Base-by-base conservation (phyloP, 768 basidiomycete species). In the Tubosaeta sp. region DNA sequence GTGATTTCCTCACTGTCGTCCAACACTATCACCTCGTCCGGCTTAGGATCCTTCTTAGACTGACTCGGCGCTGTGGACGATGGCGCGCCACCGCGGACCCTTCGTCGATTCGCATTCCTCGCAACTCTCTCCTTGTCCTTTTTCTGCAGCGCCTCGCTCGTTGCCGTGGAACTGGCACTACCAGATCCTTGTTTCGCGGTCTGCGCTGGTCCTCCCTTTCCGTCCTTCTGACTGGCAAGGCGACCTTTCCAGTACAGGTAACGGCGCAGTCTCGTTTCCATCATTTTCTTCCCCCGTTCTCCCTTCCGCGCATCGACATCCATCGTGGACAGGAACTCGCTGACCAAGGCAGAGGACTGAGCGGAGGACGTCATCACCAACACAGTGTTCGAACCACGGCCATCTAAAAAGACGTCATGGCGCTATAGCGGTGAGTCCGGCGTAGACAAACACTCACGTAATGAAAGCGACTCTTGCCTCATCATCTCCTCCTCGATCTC, bases 401-500 rank as follows among this genome's bases (percentile, higher is more conserved):
- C 59, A 5, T 63, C 76, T 64, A 38, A 25, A 47, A 47, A n/a
- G 13, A 13, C 13, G 38, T 10, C 43, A 5, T 19, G 25, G 50
- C 27, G 60, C 43, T 29, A 35, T n/a, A 10, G 31, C 14, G 19
- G 6, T 1, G 10, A 26, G 11, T 22, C 33, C 22, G 35, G 9
- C 10, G 16, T 4, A 47, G 26, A 4, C 17, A n/a, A 17, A 19
- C 5, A 29, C 62, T 54, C 39, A 66, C 65, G 51, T 6, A 54
- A 57, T 9, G 62, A 63, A 29, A 69, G 51, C 10, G 76, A 74
- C 56, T 85, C 81, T 55, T 82, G 78, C 39, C 83, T 74, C 52
- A 88, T 74, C 29, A 89, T 85, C 58, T 94, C 91, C 53, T 84
- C 84, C 67, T 98, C 97, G 3, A 93, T 86, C 71, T 99, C 97